A percentile compares a stretch with the other conserved stretches of the same genome.
phyloP scores from a whole-genome alignment of 2,329 filamentous ascomycete species.

The Botrytis tulipae region DNA sequence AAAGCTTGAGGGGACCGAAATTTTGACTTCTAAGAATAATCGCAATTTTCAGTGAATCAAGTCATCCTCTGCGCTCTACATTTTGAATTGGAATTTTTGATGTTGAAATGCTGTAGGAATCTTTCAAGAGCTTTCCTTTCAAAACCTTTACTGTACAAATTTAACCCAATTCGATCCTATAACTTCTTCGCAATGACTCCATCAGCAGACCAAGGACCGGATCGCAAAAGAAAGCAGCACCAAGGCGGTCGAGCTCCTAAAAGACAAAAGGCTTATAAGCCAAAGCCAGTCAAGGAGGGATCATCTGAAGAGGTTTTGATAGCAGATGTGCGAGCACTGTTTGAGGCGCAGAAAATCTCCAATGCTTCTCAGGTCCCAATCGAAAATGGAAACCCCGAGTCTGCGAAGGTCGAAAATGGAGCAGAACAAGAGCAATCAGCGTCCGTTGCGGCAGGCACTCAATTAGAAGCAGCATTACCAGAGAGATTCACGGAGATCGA shows the following conservation, averaged over 20 bases:
- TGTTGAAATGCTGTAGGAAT: slow-evolving; percentile 19
- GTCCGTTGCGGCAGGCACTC: slow-evolving; percentile 30
- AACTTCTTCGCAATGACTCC: slow-evolving; percentile 26
- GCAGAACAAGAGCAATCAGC: slow-evolving; percentile 24
- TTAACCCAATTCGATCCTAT: slow-evolving; percentile 8
- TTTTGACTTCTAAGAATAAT: not conserved
- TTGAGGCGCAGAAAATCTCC: slow-evolving; percentile 42
- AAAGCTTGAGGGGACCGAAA: not conserved
- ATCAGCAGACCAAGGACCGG: slow-evolving; percentile 15
- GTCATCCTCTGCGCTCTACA: not conserved
- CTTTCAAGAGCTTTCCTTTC: slow-evolving; percentile 10
- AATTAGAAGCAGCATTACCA: slow-evolving; percentile 47
- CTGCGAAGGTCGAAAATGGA: slow-evolving; percentile 26
- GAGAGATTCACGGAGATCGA: slow-evolving; percentile 73
- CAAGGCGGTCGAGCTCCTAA: slow-evolving; percentile 42
- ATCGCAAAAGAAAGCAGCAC: slow-evolving; percentile 34
- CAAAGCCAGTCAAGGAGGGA: slow-evolving; percentile 55
- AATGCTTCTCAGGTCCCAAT: slow-evolving; percentile 15
- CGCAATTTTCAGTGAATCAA: not conserved
- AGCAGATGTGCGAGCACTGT: slow-evolving; percentile 58
- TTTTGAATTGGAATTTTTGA: slow-evolving; percentile 34
- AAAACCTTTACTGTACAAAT: not conserved
- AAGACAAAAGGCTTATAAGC: slow-evolving; percentile 55
- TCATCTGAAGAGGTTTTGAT: slow-evolving; percentile 66
- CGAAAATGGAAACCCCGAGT: slow-evolving; percentile 25